Conservation (phyloP, 1,139 yeast species). For the Hyphopichia buzzinii region DNA sequence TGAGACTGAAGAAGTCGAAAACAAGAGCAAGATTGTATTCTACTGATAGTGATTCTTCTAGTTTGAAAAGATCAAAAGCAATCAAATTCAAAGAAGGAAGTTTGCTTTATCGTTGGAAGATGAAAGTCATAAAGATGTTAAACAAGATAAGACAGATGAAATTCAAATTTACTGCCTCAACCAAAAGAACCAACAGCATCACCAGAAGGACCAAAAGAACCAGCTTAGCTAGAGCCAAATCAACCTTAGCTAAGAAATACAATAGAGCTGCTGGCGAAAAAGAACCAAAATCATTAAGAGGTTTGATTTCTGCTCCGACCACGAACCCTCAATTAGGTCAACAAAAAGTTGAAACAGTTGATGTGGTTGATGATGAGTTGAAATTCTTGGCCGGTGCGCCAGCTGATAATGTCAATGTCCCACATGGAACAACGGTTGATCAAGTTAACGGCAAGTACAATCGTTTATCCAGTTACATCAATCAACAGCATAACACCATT, state of each 20-base stretch:
- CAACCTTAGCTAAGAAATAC: slow-evolving; percentile 1
- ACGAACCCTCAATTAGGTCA: slow-evolving; percentile 31
- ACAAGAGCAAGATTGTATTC: slow-evolving; percentile 13
- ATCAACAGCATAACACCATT: slow-evolving; percentile 23
- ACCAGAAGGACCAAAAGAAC: slow-evolving; percentile 13
- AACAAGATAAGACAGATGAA: slow-evolving; percentile 20
- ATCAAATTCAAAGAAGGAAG: slow-evolving; percentile 35
- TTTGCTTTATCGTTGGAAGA: slow-evolving; percentile 27
- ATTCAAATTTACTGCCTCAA: slow-evolving; percentile 28
- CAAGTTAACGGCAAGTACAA: slow-evolving; percentile 14
- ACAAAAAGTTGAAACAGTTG: slow-evolving; percentile 16
- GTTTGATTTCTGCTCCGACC: slow-evolving; percentile 23
- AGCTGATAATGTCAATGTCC: slow-evolving; percentile 13
- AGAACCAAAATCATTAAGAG: slow-evolving; percentile 4
- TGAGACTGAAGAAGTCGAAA: slow-evolving; percentile 5
- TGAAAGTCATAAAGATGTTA: slow-evolving; percentile 23
- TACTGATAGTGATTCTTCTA: slow-evolving; percentile 13
- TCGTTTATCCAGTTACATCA: slow-evolving; percentile 28
- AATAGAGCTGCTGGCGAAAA: background rate
- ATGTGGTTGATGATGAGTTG: slow-evolving; percentile 22
- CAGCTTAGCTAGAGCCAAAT: slow-evolving; percentile 2
- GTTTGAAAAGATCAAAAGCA: slow-evolving; percentile 32
- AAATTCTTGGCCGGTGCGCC: slow-evolving; percentile 31
- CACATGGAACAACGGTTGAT: slow-evolving; percentile 1
- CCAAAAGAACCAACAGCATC: slow-evolving; percentile 24